Base-by-base conservation (phyloP, 441 rosid species). In the Pelargonium myrrhifolium region DNA sequence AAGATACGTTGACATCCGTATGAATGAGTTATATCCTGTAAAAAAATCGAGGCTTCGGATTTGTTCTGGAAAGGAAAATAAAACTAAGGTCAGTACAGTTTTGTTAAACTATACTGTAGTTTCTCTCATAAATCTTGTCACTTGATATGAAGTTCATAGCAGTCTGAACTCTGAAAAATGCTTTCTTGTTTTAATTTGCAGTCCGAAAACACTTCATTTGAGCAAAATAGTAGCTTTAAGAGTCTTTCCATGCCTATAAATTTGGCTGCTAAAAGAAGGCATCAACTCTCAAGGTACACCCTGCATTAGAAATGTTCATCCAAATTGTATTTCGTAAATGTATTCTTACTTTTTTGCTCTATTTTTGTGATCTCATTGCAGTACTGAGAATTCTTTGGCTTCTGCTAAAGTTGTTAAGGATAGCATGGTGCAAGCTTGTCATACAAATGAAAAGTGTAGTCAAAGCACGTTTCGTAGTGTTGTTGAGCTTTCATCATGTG, bases 11-110 rank as follows among this genome's bases (percentile, higher is more conserved):
- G 87, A 86, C 70, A 85, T 79, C 47, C 90, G 89, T 59, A 80
- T 92, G 83, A 76, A 86, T 80, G 91, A 85, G 74, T 82, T 89
- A 12, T 94, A 79, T 78, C 91, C 94, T 65, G 89, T 79, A 59
- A 89, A 87, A 81, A 94, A 94, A 71, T 72, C 88, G 49, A 85
- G 87, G 81, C 74, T 83, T 67, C 76, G 79, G 81, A 68, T 82
- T 78, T 72, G 64, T 60, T 75, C 81, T 20, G 81, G 74, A 71
- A 94, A 89, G 79, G 97, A 83, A 66, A 86, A 80, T 72, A 71
- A n/a, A 12, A 17, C 75, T n/a, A 86, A 92, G 96, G 99, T 94
- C 70, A 56, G 69, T 15, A 15, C 6, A 49, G 18, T 62, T 47
- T 72, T 60, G 11, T 5, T 56, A 61, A 39, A 20, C 59, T 43